These are phyloP conservation scores for Saturnispora sekii DNA, from an alignment of 805 yeast species.

Conservation along the genomic window DNA sequence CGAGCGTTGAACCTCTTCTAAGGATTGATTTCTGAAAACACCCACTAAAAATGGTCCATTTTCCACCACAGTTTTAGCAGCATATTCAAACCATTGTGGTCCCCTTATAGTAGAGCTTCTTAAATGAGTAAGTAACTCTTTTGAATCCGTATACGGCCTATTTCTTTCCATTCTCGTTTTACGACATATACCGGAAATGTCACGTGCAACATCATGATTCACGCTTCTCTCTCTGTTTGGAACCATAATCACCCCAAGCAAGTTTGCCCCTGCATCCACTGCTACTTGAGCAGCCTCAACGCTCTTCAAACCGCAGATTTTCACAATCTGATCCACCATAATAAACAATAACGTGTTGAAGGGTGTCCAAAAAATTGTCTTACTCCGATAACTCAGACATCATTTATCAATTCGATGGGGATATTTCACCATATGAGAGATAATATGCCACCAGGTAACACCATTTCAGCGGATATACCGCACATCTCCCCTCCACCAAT, in stretches of 20 bases:
- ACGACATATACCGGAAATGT: slow-evolving; percentile 30
- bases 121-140: slow-evolving; percentile 12
- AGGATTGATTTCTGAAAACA: slow-evolving; percentile 75
- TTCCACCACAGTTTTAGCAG: slow-evolving; percentile 17
- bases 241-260: slow-evolving; percentile 80
- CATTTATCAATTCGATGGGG: slow-evolving; percentile 15
- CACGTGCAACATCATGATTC: slow-evolving; percentile 33
- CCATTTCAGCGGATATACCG: too few relatives aligned
- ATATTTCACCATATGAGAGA: slow-evolving; percentile 12
- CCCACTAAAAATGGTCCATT: slow-evolving; percentile 74
- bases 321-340: slow-evolving; percentile 38
- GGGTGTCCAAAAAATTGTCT: background rate
- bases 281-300: slow-evolving; percentile 65
- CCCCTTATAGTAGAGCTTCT: slow-evolving; percentile 14
- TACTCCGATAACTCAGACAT: background rate
- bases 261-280: slow-evolving; percentile 58
- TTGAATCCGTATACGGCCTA: slow-evolving; percentile 17
- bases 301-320: slow-evolving; percentile 76
- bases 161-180: slow-evolving; percentile 18
- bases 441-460: background rate
- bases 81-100: slow-evolving; percentile 28
- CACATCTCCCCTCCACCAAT: slow-evolving; percentile 21
- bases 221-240: slow-evolving; percentile 74
- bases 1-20: slow-evolving; percentile 45
- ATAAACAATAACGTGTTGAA: background rate